Base-by-base conservation (phyloP, 1,139 yeast species). In the Ogataea hybrid region DNA sequence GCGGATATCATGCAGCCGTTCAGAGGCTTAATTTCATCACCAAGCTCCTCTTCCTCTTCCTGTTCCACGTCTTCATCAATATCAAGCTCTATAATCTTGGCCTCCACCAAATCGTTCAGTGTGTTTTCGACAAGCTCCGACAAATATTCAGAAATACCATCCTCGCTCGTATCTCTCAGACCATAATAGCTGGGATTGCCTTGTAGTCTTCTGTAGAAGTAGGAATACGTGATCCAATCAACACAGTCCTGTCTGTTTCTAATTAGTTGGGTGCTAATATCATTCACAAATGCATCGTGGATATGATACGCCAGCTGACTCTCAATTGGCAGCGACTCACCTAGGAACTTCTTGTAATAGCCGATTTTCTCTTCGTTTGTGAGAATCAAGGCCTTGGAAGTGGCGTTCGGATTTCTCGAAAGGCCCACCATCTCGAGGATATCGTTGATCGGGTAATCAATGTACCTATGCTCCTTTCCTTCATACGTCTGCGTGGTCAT, bases 141-240 rank as follows among this genome's bases (percentile, higher is more conserved):
- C 39, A 92, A 66, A 60, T 73, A 88, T 44, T 83, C 89, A 1
- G 95, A 86, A 11, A 92, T 62, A 0, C 94, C 95, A 31, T 76
- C 65, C 38, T 79, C 79, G 0, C 86, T 69, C 2, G 75, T 70
- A 48, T 81, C 86, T 30, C 70, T 69, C 20, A 87, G 75, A 16
- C 90, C 96, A 58, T 94, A 94, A 59, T 77, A 94, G 48, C 95
- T 81, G 2, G 98, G 97, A 58, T 94, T 94, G 33, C 78, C 71
- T 44, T 80, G 83, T 18, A 92, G 61, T 40, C 97, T 69, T 49
- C 95, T 71, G 64, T 87, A 94, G 57, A 89, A 86, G 53, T 81
- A 85, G 0, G 96, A 77, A 62, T 77, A 86, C 0, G 97, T 85
- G 31, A 94, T 59, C 94, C 96, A 87, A 56, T 90, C 97, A 46